Evolutionary conservation across 495 filamentous ascomycete species (phyloP).

Genomic region (Oidiodendron maius): DNA sequence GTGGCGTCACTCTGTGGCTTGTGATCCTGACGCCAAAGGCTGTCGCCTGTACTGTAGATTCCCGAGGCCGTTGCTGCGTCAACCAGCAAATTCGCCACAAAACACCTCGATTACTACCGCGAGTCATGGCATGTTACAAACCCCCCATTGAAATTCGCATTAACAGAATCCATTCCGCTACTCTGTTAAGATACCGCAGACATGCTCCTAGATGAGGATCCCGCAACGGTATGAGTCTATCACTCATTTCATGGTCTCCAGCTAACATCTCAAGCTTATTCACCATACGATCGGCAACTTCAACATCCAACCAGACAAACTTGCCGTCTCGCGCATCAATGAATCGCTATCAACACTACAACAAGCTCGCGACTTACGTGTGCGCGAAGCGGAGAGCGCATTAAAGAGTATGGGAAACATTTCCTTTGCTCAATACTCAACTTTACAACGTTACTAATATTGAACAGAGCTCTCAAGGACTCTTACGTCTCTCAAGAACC

Average conservation of each 20-base stretch:
- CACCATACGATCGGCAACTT: slow-evolving; percentile 87
- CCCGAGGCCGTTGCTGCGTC: slow-evolving; percentile 10
- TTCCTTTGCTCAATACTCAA: not conserved
- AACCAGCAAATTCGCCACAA: too few species aligned
- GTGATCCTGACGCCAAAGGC: slow-evolving; percentile 15
- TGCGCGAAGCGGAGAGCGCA: slow-evolving; percentile 62
- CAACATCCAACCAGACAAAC: slow-evolving; percentile 83
- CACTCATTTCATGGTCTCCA: slow-evolving; percentile 14
- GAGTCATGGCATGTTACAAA: too few species aligned
- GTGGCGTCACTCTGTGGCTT: slow-evolving; percentile 19
- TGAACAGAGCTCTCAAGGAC: slow-evolving; percentile 59
- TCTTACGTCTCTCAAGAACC: slow-evolving; percentile 57
- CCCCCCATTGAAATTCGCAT: too few species aligned
- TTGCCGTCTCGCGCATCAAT: slow-evolving; percentile 78
- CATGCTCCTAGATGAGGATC: slow-evolving; percentile 98
- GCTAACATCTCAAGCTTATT: slow-evolving; percentile 59
- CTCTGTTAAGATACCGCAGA: slow-evolving; percentile 30
- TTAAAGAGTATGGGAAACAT: slow-evolving; percentile 47
- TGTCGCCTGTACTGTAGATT: too few species aligned
- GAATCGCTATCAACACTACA: slow-evolving; percentile 74
- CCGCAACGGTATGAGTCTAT: slow-evolving; percentile 58
- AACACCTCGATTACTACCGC: too few species aligned
- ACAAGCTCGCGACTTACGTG: slow-evolving; percentile 68
- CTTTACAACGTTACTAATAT: not conserved
- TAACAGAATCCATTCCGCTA: not conserved